Conservation (phyloP, 2,329 filamentous ascomycete genomes). For the Talaromyces sp. region DNA sequence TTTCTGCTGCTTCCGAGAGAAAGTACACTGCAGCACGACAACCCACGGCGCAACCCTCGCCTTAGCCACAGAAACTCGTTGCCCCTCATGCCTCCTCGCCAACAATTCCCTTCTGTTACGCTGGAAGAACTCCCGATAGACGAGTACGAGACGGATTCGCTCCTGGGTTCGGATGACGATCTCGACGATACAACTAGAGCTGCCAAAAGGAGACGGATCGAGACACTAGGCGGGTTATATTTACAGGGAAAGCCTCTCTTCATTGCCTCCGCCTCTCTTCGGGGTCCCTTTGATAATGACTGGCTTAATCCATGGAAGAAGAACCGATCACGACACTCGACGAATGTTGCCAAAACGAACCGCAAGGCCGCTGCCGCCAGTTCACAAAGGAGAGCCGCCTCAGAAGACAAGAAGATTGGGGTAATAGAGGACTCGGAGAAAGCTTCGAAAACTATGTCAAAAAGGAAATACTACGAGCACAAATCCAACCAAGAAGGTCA, state of each 20-base stretch:
- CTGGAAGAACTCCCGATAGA: slow-evolving; percentile 27
- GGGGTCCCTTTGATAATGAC: slow-evolving; percentile 37
- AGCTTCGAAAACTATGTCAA: not conserved
- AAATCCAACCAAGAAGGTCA: not conserved
- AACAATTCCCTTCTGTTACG: slow-evolving; percentile 26
- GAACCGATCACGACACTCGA: slow-evolving; percentile 13
- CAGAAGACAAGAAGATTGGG: not conserved
- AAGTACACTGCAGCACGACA: slow-evolving; percentile 15
- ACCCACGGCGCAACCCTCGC: slow-evolving; percentile 11
- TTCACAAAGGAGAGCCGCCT: not conserved
- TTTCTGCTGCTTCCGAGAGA: slow-evolving; percentile 17
- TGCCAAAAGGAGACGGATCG: slow-evolving; percentile 38
- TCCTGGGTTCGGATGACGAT: slow-evolving; percentile 36
- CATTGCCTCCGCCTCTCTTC: slow-evolving; percentile 40
- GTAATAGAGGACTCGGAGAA: not conserved
- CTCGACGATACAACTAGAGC: slow-evolving; percentile 24
- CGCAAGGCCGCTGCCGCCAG: not conserved
- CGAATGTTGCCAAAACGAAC: not conserved
- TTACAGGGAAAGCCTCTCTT: slow-evolving; percentile 37
- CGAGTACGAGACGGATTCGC: slow-evolving; percentile 20
- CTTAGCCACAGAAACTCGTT: not conserved
- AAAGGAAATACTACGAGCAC: not conserved
- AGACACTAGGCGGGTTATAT: slow-evolving; percentile 36
- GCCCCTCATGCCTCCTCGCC: slow-evolving; percentile 26
- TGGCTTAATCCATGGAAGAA: slow-evolving; percentile 45